Base-by-base conservation (phyloP, 805 yeast genomes). In the Metschnikowia santaceciliae region DNA sequence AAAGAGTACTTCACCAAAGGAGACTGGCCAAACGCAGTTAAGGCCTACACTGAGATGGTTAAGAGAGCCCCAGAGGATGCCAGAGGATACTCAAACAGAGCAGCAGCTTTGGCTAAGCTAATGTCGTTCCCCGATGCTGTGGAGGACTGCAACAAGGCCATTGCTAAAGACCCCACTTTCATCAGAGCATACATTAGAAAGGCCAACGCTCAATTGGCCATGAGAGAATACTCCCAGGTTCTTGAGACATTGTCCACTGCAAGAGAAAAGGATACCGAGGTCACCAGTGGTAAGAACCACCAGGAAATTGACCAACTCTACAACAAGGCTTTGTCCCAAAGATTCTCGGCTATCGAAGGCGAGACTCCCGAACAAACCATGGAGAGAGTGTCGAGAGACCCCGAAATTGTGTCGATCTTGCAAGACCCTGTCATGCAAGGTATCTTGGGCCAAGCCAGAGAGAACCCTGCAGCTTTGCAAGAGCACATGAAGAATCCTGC, bases 401-500 rank as follows among this genome's bases (percentile, higher is more conserved):
- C 98, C n/a, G 97, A 91, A 73, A 87, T 92, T 51, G 89, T 86
- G 50, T 78, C 83, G 46, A 90, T 92, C 55, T 77, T 94, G 71
- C 90, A 87, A 68, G 97, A 91, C 66, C 97, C 97, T 11, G 90
- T 92, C 40, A 92, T 94, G 97, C 94, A 90, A 74, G 85, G 92
- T 50, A 94, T 94, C 58, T 78, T 94, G 67, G 86, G 82, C 60
- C 99, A 94, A 74, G 98, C 98, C 17, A 88, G 86, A 69, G 88
- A 83, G 53, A 88, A 94, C 67, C 99, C 99, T 46, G 96, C 96
- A 42, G 98, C 98, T 49, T 79, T 94, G 61, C 95, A 88, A 68
- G 97, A 92, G 63, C 99, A 94, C 73, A 90, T 94, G 97, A 88
- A 83, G 78, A 94, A 94, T 72, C 98, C 99, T 38, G 95, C 84